Conservation (phyloP, 176 grass and related monocot species). For the Pontederia crassipes region DNA sequence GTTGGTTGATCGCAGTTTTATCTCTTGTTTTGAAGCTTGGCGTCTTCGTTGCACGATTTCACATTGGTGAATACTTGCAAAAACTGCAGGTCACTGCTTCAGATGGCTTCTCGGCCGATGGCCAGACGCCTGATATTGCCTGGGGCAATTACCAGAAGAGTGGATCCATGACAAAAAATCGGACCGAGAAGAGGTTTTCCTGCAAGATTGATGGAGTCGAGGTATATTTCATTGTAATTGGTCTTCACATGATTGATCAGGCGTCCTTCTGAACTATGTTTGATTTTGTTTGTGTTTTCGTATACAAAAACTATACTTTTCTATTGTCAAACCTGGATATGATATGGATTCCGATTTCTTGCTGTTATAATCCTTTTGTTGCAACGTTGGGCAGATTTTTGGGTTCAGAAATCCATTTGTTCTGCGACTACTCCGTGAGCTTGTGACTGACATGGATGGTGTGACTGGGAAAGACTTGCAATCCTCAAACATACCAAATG, state of each 20-base stretch:
- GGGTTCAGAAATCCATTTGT: conserved; percentile 81
- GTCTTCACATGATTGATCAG: background rate
- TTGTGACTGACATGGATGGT: conserved; percentile 48
- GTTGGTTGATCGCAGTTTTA: conserved; percentile 17
- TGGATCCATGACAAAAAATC: conserved; percentile 39
- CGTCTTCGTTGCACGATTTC: too few species aligned
- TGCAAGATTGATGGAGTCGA: conserved; percentile 90
- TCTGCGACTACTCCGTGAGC: conserved; percentile 76
- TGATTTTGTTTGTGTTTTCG: too few species aligned
- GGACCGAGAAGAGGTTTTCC: conserved; percentile 41
- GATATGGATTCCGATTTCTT: background rate
- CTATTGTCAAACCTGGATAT: conserved; percentile 10
- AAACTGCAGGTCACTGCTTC: conserved; percentile 52
- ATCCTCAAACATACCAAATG: conserved; percentile 16
- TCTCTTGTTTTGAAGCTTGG: too few species aligned
- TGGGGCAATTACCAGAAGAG: conserved; percentile 72
- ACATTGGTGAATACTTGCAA: conserved; percentile 4
- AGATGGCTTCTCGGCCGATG: conserved; percentile 40
- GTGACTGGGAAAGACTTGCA: conserved; percentile 22
- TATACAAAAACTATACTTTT: too few species aligned
- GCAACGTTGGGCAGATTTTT: conserved; percentile 57
- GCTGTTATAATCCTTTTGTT: conserved; percentile 11
- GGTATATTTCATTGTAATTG: conserved; percentile 25
- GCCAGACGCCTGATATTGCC: conserved; percentile 61
- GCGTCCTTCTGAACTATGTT: too few species aligned